These are phyloP conservation scores for Wickerhamomyces sp. DNA, from an alignment of 1,139 yeast species.

Conservation along the genomic window DNA sequence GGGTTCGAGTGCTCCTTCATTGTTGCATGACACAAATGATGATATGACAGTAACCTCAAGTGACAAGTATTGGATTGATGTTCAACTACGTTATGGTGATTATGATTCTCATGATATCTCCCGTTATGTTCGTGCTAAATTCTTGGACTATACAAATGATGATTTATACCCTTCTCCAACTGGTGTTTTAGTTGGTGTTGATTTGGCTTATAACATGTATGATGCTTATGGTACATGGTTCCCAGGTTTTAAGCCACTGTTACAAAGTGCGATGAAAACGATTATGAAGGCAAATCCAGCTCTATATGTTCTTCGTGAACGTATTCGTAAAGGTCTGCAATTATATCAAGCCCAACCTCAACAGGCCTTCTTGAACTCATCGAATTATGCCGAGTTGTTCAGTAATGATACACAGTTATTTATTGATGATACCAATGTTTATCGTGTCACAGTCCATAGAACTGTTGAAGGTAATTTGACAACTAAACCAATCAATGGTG, in stretches of 20 bases:
- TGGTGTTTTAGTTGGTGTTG: conserved; percentile 87
- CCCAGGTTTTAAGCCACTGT: conserved; percentile 84
- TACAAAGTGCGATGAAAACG: conserved; percentile 90
- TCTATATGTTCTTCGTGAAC: conserved; percentile 81
- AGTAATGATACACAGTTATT: conserved; percentile 78
- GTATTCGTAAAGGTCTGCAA: conserved; percentile 91
- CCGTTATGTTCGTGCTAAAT: conserved; percentile 89
- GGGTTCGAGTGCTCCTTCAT: conserved; percentile 81
- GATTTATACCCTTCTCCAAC: conserved; percentile 90
- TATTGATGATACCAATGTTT: conserved; percentile 90
- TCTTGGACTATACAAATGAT: conserved; percentile 87
- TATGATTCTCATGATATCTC: conserved; percentile 97
- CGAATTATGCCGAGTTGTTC: conserved; percentile 86
- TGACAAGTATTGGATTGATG: conserved; percentile 90
- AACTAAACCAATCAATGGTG: conserved; percentile 92
- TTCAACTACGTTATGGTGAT: conserved; percentile 93
- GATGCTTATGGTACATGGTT: conserved; percentile 98
- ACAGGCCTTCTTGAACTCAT: conserved; percentile 84
- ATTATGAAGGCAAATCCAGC: conserved; percentile 97
- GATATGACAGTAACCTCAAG: conserved; percentile 44
- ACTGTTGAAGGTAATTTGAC: conserved; percentile 93
- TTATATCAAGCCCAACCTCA: conserved; percentile 91
- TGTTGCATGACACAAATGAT: conserved; percentile 61
- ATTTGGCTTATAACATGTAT: conserved; percentile 91
- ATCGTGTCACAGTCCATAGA: conserved; percentile 87